A percentile compares a stretch with the other conserved stretches of the same genome.
Evolutionary conservation across 345 rosid species (phyloP).

Genomic region (Mallotus nudiflorus): DNA sequence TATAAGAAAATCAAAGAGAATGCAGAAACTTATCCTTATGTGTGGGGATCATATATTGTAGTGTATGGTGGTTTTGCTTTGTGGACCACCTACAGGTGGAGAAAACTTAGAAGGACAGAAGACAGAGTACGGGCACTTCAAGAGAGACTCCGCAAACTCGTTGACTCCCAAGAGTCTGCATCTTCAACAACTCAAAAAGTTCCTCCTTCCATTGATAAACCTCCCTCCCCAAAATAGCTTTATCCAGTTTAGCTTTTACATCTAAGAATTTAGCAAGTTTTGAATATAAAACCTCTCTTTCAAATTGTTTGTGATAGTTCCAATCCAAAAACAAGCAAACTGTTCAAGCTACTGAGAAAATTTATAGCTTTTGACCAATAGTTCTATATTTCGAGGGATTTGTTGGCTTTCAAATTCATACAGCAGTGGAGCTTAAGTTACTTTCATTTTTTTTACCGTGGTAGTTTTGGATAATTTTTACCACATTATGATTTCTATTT

Average conservation of each 20-base stretch:
- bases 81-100: constrained; percentile 76
- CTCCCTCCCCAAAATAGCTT: not conserved
- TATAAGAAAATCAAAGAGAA: constrained; percentile 68
- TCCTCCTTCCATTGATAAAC: constrained; percentile 9
- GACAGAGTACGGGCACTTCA: constrained; percentile 84
- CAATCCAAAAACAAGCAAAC: not conserved
- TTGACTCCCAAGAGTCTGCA: constrained; percentile 49
- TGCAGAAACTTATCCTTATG: constrained; percentile 81
- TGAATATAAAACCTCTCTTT: not conserved
- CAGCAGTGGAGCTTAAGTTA: not conserved
- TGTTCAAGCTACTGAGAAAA: not conserved
- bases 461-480: not conserved
- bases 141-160: constrained; percentile 55
- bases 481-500: not conserved
- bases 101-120: constrained; percentile 84
- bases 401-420: not conserved
- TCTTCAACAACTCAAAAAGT: constrained; percentile 10
- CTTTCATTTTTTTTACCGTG: not conserved
- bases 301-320: not conserved
- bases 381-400: not conserved
- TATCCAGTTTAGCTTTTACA: not conserved
- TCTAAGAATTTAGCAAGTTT: not conserved
- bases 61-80: constrained; percentile 83
- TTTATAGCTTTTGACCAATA: not conserved
- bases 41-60: constrained; percentile 84